Conservation (phyloP, 768 basidiomycete species). For the Hemileccinum rubropunctum region DNA sequence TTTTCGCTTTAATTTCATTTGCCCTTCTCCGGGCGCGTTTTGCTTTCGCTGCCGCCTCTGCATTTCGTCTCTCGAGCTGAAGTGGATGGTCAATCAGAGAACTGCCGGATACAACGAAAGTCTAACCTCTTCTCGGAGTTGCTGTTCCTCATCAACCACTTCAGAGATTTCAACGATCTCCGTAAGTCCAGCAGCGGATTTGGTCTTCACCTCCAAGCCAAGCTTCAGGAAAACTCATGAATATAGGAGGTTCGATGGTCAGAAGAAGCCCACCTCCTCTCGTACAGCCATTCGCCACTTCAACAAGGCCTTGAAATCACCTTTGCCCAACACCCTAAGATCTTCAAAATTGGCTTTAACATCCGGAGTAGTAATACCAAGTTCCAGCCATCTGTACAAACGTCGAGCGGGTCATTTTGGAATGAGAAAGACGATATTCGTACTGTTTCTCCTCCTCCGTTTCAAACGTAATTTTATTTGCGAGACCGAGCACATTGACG, state of each 20-base stretch:
- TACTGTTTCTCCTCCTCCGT: constrained; percentile 85
- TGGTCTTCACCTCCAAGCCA: constrained; percentile 80
- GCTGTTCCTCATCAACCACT: constrained; percentile 81
- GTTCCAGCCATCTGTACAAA: constrained; percentile 61
- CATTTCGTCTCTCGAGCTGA: constrained; percentile 81
- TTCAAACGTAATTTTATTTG: constrained; percentile 73
- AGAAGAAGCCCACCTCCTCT: constrained; percentile 61
- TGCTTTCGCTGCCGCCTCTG: constrained; percentile 65
- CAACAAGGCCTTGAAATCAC: constrained; percentile 90
- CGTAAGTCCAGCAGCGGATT: constrained; percentile 68
- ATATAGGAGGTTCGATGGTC: neutral
- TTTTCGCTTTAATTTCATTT: constrained; percentile 85
- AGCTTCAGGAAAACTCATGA: constrained; percentile 43
- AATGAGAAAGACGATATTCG: constrained; percentile 17
- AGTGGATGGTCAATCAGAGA: constrained; percentile 4
- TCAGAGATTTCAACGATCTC: constrained; percentile 68
- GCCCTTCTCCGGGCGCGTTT: constrained; percentile 82
- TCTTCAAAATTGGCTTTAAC: constrained; percentile 83
- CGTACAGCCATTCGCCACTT: constrained; percentile 89
- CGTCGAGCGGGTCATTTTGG: constrained; percentile 2
- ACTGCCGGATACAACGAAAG: neutral
- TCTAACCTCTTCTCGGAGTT: constrained; percentile 83
- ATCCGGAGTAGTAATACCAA: constrained; percentile 73
- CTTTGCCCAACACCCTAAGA: constrained; percentile 95
- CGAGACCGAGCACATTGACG: constrained; percentile 70